Evolutionary conservation across 176 grass and related monocot genomes (phyloP), one percentile per base, ranked within the genome.

Genomic region (Zea luxurians): DNA sequence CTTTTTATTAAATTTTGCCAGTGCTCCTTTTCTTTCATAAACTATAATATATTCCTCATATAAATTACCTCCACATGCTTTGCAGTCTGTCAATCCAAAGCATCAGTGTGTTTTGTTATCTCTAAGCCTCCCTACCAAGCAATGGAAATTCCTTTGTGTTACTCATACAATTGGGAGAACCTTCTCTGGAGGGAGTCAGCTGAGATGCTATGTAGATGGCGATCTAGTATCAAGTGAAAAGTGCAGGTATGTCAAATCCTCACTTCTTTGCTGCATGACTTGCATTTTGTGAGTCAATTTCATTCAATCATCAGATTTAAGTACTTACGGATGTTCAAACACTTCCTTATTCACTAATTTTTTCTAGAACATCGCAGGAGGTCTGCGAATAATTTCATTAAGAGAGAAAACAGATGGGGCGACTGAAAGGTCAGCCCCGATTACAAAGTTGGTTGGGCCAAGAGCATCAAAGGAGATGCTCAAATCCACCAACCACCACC

Each of bases 141-240:
- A 92, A 64, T 98, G 95, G 95, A 91, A 90, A 90, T 98, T 98
- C 62, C 85, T 98, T 57, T 94, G 85, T 74, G 79, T 98, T 80
- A 98, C 91, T 80, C 95, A 98, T 83, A 92, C 91, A 77, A 74
- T 94, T 68, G 95, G 95, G 61, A 94, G 95, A 77, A 88, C 95
- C 65, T 98, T 98, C 83, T 98, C 95, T 76, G 87, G 89, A 67
- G 95, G 95, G 54, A 98, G 95, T 66, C 89, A 90, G 43, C 78
- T 98, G 75, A 91, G 87, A 82, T 92, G 89, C 72, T 94, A 98
- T 83, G 60, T 98, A 17, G 95, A 98, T 78, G 91, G 89, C 0
- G 79, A 92, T 72, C 81, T 94, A 54, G 68, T 94, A 87, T 94
- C 91, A 41, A 87, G 89, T 64, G 89, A 98, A 76, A 98, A 94